Percentiles rank a stretch among this genome's conserved stretches.
Conservation (phyloP, 129 eudicot genomes). For the Dittrichia graveolens region DNA sequence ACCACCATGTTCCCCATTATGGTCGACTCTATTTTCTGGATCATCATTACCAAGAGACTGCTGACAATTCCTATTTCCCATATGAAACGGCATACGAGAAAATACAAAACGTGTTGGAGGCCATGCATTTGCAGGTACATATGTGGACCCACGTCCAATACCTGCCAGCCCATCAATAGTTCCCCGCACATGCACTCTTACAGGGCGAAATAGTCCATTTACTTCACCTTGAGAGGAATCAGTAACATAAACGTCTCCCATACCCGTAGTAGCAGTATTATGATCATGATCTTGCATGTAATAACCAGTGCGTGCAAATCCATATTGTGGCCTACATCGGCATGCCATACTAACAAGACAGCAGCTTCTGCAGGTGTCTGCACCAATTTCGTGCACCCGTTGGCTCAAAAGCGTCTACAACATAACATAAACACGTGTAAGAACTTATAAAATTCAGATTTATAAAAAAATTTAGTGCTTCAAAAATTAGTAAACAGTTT, state of each 20-base stretch:
- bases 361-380: slow-evolving; percentile 92
- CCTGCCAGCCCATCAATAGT: slow-evolving; percentile 94
- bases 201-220: slow-evolving; percentile 84
- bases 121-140: slow-evolving; percentile 75
- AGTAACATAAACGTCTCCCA: slow-evolving; percentile 70
- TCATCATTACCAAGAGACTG: slow-evolving; percentile 89
- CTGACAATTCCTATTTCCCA: slow-evolving; percentile 83
- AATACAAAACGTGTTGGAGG: slow-evolving; percentile 94
- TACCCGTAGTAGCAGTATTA: slow-evolving; percentile 45
- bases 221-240: slow-evolving; percentile 80
- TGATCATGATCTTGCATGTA: slow-evolving; percentile 87
- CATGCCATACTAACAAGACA: slow-evolving; percentile 79
- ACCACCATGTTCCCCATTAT: slow-evolving; percentile 71
- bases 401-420: slow-evolving; percentile 90
- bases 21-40: slow-evolving; percentile 73
- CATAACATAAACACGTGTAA: slow-evolving; percentile 18
- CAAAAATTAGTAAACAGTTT: background rate
- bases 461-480: slow-evolving; percentile 1
- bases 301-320: slow-evolving; percentile 69
- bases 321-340: slow-evolving; percentile 81
- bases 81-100: slow-evolving; percentile 85
- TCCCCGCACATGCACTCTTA: slow-evolving; percentile 85
- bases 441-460: background rate
- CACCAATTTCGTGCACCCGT: slow-evolving; percentile 90
- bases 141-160: slow-evolving; percentile 88